Percentiles rank a stretch among this genome's conserved stretches.
phyloP scores from a whole-genome alignment of 2,329 filamentous ascomycete genomes.

The Truncatella angustata region DNA sequence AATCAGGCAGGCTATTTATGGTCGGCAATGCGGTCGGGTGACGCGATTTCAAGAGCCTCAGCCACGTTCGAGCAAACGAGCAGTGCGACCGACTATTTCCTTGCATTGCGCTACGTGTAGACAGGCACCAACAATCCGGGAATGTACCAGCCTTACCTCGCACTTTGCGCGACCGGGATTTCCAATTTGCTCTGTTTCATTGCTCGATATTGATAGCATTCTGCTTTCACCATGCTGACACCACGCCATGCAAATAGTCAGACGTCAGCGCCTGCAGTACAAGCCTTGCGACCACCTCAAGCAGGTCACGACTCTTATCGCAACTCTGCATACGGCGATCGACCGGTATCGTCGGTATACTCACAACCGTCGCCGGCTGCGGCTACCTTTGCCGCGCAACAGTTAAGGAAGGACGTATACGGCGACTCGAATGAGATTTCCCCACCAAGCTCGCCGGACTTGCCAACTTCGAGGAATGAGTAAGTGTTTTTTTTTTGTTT shows the following conservation, averaged over 20 bases:
- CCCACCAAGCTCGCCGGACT: slow-evolving; percentile 57
- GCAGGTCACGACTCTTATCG: slow-evolving; percentile 30
- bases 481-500: slow-evolving; percentile 33
- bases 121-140: too few relatives aligned
- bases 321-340: slow-evolving; percentile 30
- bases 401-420: slow-evolving; percentile 22
- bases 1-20: slow-evolving; percentile 2
- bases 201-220: slow-evolving; percentile 3
- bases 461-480: slow-evolving; percentile 33
- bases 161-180: too few relatives aligned
- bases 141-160: too few relatives aligned
- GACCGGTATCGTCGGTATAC: slow-evolving; percentile 61
- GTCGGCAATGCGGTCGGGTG: neutral
- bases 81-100: slow-evolving; percentile 5
- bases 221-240: slow-evolving; percentile 25
- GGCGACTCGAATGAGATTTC: slow-evolving; percentile 42
- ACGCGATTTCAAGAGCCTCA: slow-evolving; percentile 1
- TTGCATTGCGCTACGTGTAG: slow-evolving; percentile 3
- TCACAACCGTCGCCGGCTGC: slow-evolving; percentile 50
- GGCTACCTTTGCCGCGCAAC: slow-evolving; percentile 28
- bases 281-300: slow-evolving; percentile 29
- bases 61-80: slow-evolving; percentile 1
- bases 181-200: slow-evolving; percentile 8
- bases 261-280: slow-evolving; percentile 26
- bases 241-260: slow-evolving; percentile 25